A percentile compares a stretch with the other conserved stretches of the same genome.
phyloP scores from a whole-genome alignment of 2,329 filamentous ascomycete genomes.

The Alternaria burnsii region DNA sequence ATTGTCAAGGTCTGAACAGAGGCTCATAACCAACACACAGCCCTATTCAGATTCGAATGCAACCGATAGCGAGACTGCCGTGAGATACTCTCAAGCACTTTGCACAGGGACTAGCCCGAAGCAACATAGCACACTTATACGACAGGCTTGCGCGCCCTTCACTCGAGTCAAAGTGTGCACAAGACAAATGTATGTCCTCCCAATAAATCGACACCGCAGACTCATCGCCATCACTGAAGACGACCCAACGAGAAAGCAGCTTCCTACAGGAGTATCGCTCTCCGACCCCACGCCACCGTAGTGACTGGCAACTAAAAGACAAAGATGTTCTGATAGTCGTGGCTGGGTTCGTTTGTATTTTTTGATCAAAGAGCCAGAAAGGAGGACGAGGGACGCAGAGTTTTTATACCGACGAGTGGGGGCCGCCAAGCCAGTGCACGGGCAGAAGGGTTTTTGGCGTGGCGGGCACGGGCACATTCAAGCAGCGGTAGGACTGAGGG shows the following conservation, averaged over 20 bases:
- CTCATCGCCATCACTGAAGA: slow-evolving; percentile 76
- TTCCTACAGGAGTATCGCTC: slow-evolving; percentile 69
- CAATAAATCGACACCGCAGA: slow-evolving; percentile 72
- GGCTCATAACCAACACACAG: background rate
- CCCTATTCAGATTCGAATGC: background rate
- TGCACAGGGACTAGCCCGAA: background rate
- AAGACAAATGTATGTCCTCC: slow-evolving; percentile 64
- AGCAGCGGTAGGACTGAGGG: background rate
- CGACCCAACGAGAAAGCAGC: slow-evolving; percentile 72
- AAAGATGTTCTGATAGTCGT: slow-evolving; percentile 68
- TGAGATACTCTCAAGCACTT: background rate
- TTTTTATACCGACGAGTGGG: slow-evolving; percentile 29
- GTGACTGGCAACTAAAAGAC: slow-evolving; percentile 74
- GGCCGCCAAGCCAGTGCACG: slow-evolving; percentile 14
- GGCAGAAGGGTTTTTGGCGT: background rate
- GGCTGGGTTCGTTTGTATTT: slow-evolving; percentile 69
- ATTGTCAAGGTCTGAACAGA: background rate
- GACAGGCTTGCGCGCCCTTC: background rate
- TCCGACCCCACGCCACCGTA: slow-evolving; percentile 69
- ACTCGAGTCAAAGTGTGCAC: background rate
- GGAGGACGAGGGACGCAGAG: slow-evolving; percentile 29
- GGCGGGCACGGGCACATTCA: slow-evolving; percentile 7
- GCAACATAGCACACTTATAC: background rate
- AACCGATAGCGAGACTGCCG: background rate
- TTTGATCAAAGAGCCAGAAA: slow-evolving; percentile 64